These are phyloP conservation scores for Daedaleopsis sinensis DNA, from an alignment of 768 basidiomycete species.

Conservation along the genomic window DNA sequence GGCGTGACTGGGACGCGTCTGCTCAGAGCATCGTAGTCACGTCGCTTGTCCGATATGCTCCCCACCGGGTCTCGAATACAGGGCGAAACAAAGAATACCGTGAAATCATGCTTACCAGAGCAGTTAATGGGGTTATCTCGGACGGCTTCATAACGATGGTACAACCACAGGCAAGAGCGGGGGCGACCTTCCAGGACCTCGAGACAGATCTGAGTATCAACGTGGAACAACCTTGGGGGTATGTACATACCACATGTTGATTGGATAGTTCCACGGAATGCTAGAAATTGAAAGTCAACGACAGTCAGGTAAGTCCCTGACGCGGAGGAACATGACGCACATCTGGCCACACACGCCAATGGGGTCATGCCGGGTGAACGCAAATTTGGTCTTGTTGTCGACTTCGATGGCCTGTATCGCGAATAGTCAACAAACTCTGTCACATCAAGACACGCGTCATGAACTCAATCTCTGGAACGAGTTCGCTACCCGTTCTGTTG, in stretches of 20 bases:
- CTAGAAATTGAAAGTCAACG: constrained; percentile 37
- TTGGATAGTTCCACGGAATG: constrained; percentile 94
- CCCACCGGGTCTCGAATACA: background rate
- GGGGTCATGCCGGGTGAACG: constrained; percentile 87
- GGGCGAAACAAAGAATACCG: background rate
- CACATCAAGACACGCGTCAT: background rate
- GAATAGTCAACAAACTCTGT: background rate
- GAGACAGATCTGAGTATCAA: constrained; percentile 4
- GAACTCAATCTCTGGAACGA: too few relatives aligned
- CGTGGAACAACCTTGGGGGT: background rate
- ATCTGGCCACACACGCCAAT: constrained; percentile 96
- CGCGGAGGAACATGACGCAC: constrained; percentile 37
- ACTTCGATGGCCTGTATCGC: constrained; percentile 69
- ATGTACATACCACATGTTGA: constrained; percentile 70
- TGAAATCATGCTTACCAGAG: constrained; percentile 50
- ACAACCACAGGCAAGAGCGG: constrained; percentile 89
- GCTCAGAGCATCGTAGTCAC: background rate
- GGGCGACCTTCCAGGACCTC: constrained; percentile 92
- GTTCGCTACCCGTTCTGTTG: background rate
- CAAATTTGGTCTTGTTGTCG: constrained; percentile 78
- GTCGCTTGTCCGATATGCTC: background rate
- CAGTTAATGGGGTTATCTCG: constrained; percentile 83
- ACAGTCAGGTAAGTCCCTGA: background rate
- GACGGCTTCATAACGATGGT: constrained; percentile 96
- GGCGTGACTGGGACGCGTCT: background rate